A percentile compares a stretch with the other conserved stretches of the same genome.
These are phyloP conservation scores for Massarina eburnea DNA, from an alignment of 2,329 filamentous ascomycete genomes.

Conservation along the genomic window DNA sequence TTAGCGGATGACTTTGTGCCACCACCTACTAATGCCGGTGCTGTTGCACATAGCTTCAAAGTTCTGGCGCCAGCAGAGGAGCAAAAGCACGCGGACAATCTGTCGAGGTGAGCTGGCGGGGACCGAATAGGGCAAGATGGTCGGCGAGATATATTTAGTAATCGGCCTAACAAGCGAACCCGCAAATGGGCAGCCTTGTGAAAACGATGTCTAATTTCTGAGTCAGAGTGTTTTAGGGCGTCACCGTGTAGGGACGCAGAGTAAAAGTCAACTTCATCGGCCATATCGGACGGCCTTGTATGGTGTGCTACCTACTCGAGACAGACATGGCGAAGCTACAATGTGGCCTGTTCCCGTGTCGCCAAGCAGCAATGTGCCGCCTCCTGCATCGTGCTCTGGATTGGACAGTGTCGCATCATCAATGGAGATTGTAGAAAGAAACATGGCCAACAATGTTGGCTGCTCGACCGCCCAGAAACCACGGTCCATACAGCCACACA, in stretches of 20 bases:
- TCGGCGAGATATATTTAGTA: conserved; percentile 17
- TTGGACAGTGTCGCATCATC: background rate
- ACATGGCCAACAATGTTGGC: conserved; percentile 7
- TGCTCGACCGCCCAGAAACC: background rate
- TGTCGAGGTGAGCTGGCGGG: conserved; percentile 7
- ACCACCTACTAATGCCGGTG: conserved; percentile 4
- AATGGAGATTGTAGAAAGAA: background rate
- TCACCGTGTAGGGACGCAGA: background rate
- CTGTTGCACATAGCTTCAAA: conserved; percentile 10
- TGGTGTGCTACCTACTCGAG: background rate
- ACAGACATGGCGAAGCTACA: background rate
- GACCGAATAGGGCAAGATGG: conserved; percentile 10
- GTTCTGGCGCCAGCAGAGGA: background rate
- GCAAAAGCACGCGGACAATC: conserved; percentile 11
- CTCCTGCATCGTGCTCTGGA: background rate
- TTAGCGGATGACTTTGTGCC: conserved; percentile 1
- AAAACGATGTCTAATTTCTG: conserved; percentile 9
- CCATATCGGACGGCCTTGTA: background rate
- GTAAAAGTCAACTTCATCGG: background rate
- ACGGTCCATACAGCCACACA: too few species aligned
- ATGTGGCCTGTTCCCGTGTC: background rate
- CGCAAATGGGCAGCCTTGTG: conserved; percentile 1
- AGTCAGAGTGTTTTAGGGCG: conserved; percentile 15
- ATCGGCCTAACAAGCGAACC: conserved; percentile 12
- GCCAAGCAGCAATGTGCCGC: background rate